Percentiles rank a stretch among this genome's conserved stretches.
Evolutionary conservation across 768 basidiomycete species (phyloP).

Genomic region (Cystofilobasidium bisporidii): DNA sequence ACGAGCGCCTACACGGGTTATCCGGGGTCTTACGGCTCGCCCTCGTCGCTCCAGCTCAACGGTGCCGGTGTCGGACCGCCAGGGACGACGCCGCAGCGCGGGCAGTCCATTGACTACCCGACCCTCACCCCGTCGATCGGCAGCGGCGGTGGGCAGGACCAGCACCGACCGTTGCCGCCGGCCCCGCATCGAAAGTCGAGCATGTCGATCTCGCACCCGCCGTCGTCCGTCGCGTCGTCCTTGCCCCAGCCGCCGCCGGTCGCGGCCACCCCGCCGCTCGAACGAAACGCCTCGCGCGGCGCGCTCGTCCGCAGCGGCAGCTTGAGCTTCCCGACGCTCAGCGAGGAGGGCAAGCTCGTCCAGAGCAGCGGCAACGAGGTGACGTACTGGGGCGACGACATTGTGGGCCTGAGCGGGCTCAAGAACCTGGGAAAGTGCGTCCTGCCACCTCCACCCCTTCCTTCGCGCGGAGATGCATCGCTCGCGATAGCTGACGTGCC

Average conservation of each 20-base stretch:
- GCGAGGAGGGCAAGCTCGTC: constrained; percentile 10
- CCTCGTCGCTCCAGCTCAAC: background rate
- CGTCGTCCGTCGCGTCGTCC: constrained; percentile 41
- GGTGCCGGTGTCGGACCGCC: background rate
- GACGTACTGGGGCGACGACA: constrained; percentile 69
- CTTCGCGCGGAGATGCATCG: too few relatives aligned
- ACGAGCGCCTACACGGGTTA: constrained; percentile 25
- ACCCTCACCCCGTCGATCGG: constrained; percentile 42
- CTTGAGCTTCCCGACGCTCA: constrained; percentile 40
- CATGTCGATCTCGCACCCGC: constrained; percentile 57
- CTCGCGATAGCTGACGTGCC: background rate
- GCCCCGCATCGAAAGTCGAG: constrained; percentile 53
- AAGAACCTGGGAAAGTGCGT: constrained; percentile 62
- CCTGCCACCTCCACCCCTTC: background rate
- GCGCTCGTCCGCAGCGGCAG: constrained; percentile 35
- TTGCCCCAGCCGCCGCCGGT: constrained; percentile 69
- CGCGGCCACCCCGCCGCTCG: constrained; percentile 58
- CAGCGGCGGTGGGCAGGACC: too few relatives aligned
- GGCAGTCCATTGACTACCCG: constrained; percentile 24
- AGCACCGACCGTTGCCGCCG: constrained; percentile 50
- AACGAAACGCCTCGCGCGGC: constrained; percentile 49
- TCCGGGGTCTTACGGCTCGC: constrained; percentile 1
- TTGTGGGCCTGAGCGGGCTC: constrained; percentile 70
- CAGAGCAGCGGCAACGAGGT: constrained; percentile 62
- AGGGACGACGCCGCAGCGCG: background rate